Conservation (phyloP, 2,329 filamentous ascomycete genomes). For the Xylaria sp. region DNA sequence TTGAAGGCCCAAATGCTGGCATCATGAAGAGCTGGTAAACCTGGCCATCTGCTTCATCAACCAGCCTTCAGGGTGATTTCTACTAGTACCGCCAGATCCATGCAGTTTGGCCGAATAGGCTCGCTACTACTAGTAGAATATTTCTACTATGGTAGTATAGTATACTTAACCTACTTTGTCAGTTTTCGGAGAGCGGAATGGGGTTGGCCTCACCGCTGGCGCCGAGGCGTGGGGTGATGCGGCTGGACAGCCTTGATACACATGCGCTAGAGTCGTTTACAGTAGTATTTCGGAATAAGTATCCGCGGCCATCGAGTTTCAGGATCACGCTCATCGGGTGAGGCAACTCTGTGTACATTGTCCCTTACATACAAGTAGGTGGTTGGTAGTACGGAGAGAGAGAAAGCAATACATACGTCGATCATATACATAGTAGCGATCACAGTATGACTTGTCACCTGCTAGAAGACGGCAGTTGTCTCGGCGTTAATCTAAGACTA, state of each 20-base stretch:
- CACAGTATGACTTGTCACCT: background rate
- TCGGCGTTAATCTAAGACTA: conserved; percentile 1
- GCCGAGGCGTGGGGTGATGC: background rate
- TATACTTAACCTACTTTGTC: no score
- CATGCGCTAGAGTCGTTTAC: background rate
- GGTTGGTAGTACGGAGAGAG: no score
- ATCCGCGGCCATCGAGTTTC: background rate
- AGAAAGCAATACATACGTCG: background rate
- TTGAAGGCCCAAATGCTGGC: background rate
- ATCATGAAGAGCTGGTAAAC: background rate
- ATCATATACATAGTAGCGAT: no score
- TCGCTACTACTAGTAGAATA: no score
- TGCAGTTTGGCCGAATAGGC: background rate
- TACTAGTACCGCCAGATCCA: background rate
- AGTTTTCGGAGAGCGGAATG: conserved; percentile 1
- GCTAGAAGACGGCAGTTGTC: background rate
- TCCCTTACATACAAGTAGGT: background rate
- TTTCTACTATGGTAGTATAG: no score
- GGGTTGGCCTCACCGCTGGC: background rate
- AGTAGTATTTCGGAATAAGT: background rate
- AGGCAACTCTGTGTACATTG: background rate
- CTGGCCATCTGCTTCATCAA: background rate
- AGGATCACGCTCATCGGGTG: background rate
- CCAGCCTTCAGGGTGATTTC: background rate
- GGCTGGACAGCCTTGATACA: background rate